Evolutionary conservation across 495 filamentous ascomycete genomes (phyloP), one percentile per base, ranked within the genome.

Genomic region (Zalerion maritima): DNA sequence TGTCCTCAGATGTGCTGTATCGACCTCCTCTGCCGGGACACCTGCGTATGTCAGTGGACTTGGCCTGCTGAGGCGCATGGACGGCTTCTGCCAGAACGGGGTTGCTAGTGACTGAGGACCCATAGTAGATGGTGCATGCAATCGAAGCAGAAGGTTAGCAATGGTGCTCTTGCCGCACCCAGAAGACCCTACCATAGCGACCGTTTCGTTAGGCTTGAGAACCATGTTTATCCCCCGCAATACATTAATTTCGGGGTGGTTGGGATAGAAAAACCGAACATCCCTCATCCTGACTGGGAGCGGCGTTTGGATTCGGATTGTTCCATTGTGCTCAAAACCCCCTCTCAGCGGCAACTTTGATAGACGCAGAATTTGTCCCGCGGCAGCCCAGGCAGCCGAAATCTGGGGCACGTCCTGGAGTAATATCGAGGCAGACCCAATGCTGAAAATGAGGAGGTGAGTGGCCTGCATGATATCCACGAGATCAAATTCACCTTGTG

Each of bases 111-210:
- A n/a, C n/a, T n/a, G 11, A 14, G 19, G 24, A 1, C n/a, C 8
- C 3, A 28, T 1, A 37, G 46, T 14, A 21, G 46, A 35, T 1
- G 49, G 52, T 13, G 46, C 35, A 35, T 62, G 47, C 1, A 50
- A 31, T 12, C 48, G 45, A 1, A 89, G 52, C 0, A 96, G 62
- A 0, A 97, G 54, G 0, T 75, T 73, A 1, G 75, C 69, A 23
- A 94, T 67, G 1, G 91, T 96, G 9, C 75, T 84, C 57, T 97
- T 97, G 0, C 89, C 87, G 14, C 71, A 79, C 0, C 91, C 91
- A 0, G 85, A 94, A 3, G 67, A 49, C 8, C 84, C 85, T 10
- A 89, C 83, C 18, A 93, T 69, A 3, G 81, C 82, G 3, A 71
- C 79, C 35, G 65, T 76, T 0, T 62, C 71, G 12, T 71, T 70